Evolutionary conservation across 2,329 filamentous ascomycete species (phyloP).

Genomic region (Neofusicoccum sp.): DNA sequence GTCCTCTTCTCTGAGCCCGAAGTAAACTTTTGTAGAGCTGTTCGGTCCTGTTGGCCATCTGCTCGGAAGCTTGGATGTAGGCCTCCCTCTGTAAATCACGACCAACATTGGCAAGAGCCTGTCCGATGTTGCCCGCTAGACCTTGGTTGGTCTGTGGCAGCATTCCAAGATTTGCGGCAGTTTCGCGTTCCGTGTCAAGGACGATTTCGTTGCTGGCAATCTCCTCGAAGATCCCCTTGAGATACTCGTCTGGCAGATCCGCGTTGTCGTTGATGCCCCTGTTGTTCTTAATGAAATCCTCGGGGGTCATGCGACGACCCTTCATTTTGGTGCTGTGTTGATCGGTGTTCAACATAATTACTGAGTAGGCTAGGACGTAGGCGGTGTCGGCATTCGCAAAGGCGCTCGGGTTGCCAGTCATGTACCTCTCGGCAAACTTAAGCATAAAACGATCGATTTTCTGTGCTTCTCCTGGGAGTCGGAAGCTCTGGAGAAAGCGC

Average conservation of each 20-base stretch:
- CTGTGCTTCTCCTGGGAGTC: slow-evolving; percentile 90
- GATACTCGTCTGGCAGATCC: slow-evolving; percentile 89
- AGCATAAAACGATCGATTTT: slow-evolving; percentile 99
- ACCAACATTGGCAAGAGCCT: slow-evolving; percentile 87
- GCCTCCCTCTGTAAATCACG: slow-evolving; percentile 90
- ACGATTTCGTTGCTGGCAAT: slow-evolving; percentile 92
- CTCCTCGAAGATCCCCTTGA: slow-evolving; percentile 86
- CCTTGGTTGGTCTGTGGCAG: slow-evolving; percentile 54
- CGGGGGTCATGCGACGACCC: slow-evolving; percentile 81
- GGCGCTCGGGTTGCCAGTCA: slow-evolving; percentile 90
- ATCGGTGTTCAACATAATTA: slow-evolving; percentile 95
- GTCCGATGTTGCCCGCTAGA: slow-evolving; percentile 79
- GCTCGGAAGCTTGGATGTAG: slow-evolving; percentile 90
- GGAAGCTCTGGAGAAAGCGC: slow-evolving; percentile 90
- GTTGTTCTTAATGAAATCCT: slow-evolving; percentile 99
- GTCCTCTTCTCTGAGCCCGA: slow-evolving; percentile 80
- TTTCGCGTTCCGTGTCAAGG: slow-evolving; percentile 84
- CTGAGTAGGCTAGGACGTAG: slow-evolving; percentile 92
- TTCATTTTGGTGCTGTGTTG: slow-evolving; percentile 86
- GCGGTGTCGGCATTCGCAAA: slow-evolving; percentile 98
- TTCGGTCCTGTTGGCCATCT: slow-evolving; percentile 77
- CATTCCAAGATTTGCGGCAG: slow-evolving; percentile 75
- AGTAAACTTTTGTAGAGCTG: slow-evolving; percentile 94
- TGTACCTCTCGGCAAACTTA: slow-evolving; percentile 96
- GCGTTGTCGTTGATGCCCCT: slow-evolving; percentile 95